A percentile compares a stretch with the other conserved stretches of the same genome.
Evolutionary conservation across 106 monocot species (phyloP).

Genomic region (Vanilla planifolia): DNA sequence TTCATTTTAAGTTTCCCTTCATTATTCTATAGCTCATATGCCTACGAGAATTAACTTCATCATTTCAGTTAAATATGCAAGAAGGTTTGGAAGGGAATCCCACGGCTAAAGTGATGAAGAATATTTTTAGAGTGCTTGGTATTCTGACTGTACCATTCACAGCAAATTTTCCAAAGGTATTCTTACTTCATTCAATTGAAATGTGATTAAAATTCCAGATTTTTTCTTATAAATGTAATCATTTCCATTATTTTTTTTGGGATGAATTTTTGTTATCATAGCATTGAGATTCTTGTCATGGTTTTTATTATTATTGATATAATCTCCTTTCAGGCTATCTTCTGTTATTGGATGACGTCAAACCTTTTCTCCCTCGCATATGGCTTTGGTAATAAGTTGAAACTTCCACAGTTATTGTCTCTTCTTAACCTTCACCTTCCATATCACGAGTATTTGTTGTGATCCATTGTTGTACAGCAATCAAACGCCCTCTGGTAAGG

Average conservation of each 20-base stretch:
- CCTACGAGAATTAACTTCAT: neutral
- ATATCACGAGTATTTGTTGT: neutral
- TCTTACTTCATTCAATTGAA: too few species aligned
- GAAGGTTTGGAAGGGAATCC: slow-evolving; percentile 83
- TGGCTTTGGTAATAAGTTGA: slow-evolving; percentile 44
- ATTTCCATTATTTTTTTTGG: too few species aligned
- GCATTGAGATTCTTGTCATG: too few species aligned
- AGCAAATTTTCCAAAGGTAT: slow-evolving; percentile 60
- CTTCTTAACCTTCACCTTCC: too few species aligned
- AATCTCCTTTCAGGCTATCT: slow-evolving; percentile 62
- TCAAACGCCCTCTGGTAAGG: slow-evolving; percentile 58
- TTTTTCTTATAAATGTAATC: too few species aligned
- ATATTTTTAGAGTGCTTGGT: slow-evolving; percentile 47
- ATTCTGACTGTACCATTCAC: slow-evolving; percentile 59
- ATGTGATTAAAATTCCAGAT: too few species aligned
- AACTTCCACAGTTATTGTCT: too few species aligned
- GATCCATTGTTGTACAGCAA: slow-evolving; percentile 24
- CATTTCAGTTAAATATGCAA: slow-evolving; percentile 56
- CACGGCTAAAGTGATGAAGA: slow-evolving; percentile 52
- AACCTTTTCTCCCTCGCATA: slow-evolving; percentile 83
- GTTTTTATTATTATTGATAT: neutral
- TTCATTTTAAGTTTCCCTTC: neutral
- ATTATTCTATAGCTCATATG: neutral
- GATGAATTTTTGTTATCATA: too few species aligned
- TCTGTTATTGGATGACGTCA: slow-evolving; percentile 95